Base-by-base conservation (phyloP, 805 yeast species). In the Metschnikowia cerradonensis region DNA sequence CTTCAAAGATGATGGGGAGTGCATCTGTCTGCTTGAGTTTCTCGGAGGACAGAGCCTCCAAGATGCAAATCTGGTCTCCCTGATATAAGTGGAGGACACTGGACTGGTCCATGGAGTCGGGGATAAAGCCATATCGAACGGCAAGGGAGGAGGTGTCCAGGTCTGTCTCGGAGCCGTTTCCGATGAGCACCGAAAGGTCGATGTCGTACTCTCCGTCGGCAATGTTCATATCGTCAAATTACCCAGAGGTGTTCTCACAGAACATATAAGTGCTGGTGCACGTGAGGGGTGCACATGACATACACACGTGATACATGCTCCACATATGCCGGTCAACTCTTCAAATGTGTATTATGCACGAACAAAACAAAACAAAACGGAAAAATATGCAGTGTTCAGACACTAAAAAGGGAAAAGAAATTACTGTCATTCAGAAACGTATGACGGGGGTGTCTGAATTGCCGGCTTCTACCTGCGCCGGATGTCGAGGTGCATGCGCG, bases 201-300 rank as follows among this genome's bases (percentile, higher is more conserved):
- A 73, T 65, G 26, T 70, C 76, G 58, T 73, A 73, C 54, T 73
- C 78, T 15, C 78, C 78, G 58, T 73, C 76, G 15, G 71, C 63
- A 36, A 68, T 52, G n/a, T 60, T 56, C 72, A 68, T 68, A 17
- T 35, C 33, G 50, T 20, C 19, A 13, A 15, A n/a, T 17, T 11
- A 2, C 31, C 32, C 34, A 15, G n/a, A 33, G n/a, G 13, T n/a
- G 43, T 40, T 40, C 43, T 40, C 43, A 40, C 43, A 10, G 43
- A 15, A 32, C 43, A 40, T 8, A 40, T 26, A 30, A 40, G 31
- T 14, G 22, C 13, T 6, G 14, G 8, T 4, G 17, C 38, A 35
- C 38, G 22, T 35, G 38, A 35, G 30, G 30, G 30, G 30, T 26
- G 30, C 30, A 26, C 30, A 26, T 26, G 30, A 26, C 30, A 26